Base-by-base conservation (phyloP, 75 land plant genomes). In the Azolla pinnata region DNA sequence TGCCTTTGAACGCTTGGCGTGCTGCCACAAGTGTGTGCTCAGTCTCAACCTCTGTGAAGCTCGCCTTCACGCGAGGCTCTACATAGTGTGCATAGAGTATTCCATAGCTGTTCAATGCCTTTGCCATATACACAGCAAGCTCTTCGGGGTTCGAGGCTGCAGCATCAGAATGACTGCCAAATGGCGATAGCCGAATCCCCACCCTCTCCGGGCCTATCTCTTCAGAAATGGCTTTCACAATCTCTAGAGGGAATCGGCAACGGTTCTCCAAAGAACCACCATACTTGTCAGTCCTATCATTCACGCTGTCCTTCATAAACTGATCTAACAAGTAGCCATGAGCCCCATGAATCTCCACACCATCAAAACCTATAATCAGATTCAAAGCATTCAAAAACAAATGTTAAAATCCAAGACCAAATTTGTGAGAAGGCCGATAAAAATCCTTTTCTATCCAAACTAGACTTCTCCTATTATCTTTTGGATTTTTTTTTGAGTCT, bases 291-390 rank as follows among this genome's bases (percentile, higher is more conserved):
- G 24, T 35, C 2, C 56, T 24, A 12, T 31, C 54, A 12, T 49
- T 40, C 10, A 65, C 14, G 0, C 69, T 52, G 2, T 65, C 70
- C 48, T 67, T 65, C 10, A 49, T 12, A 28, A 64, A 46, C 54
- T 65, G 68, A 23, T 66, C 74, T 1, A 71, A 20, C 19, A 65
- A 29, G 20, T 64, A 57, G 16, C 74, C 74, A 71, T 71, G 74
- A 17, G 72, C 72, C 30, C 67, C 72, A 55, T 62, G 72, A 26
- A 69, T 52, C 34, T 69, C 72, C 16, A 69, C 67, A 23, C 72
- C 72, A 56, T 69, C 72, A 46, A 69, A 69, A 0, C 72, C 72
- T 56, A 35, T 44, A 56, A 24, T 8, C 0, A 10, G 24, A 29
- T 27, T 23, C n/a, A n/a, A n/a, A n/a, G n/a, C n/a, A n/a, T n/a